Percentiles rank a stretch among this genome's conserved stretches.
These are phyloP conservation scores for Micromonas pusilla DNA, from an alignment of 139 green algal genomes.

Conservation along the genomic window DNA sequence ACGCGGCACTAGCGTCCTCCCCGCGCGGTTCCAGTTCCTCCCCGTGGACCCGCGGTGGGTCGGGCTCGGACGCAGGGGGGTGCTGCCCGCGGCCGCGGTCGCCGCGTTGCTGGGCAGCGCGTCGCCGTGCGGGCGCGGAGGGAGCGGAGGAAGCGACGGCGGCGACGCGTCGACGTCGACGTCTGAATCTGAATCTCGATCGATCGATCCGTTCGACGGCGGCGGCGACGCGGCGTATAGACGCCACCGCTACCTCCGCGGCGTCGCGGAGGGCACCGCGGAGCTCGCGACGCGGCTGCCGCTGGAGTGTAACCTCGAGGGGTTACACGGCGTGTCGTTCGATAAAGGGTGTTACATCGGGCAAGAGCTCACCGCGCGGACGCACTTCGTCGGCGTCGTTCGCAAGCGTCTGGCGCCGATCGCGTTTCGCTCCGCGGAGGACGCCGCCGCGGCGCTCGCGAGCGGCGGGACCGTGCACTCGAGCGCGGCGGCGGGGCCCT, in stretches of 20 bases:
- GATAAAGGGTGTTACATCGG: constrained; percentile 96
- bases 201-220: too few relatives aligned
- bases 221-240: too few relatives aligned
- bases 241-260: not conserved
- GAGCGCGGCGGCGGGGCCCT: not conserved
- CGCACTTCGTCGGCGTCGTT: constrained; percentile 68
- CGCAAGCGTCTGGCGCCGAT: constrained; percentile 76
- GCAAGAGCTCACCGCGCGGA: constrained; percentile 76
- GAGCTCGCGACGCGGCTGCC: constrained; percentile 46
- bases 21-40: not conserved
- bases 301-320: constrained; percentile 92
- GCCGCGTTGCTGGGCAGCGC: not conserved
- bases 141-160: not conserved
- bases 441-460: too few relatives aligned
- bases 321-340: constrained; percentile 77
- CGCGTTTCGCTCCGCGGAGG: constrained; percentile 10
- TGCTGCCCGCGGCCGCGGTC: not conserved
- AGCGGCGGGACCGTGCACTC: too few relatives aligned
- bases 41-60: not conserved
- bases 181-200: too few relatives aligned
- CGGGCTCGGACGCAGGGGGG: not conserved
- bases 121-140: not conserved
- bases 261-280: constrained; percentile 5
- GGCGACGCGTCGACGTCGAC: not conserved
- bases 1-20: not conserved